phyloP scores from a whole-genome alignment of 164 flowering plant genomes.

The Cinnamomum micranthum region DNA sequence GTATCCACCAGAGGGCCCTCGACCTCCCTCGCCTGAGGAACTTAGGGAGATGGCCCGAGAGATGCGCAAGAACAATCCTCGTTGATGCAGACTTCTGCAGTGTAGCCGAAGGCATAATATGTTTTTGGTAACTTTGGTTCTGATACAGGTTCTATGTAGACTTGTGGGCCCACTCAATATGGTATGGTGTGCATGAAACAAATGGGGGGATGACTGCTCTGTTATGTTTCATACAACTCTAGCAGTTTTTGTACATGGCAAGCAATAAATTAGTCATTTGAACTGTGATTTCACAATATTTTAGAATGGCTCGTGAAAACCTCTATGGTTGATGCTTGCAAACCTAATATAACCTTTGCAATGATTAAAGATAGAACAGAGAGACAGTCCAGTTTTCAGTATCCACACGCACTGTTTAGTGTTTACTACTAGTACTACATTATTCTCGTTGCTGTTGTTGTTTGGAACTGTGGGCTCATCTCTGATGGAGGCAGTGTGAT shows the following conservation, averaged over 20 bases:
- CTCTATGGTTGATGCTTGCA: too few species aligned
- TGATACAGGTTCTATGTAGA: neutral
- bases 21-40: constrained; percentile 87
- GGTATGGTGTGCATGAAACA: neutral
- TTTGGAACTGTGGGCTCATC: too few species aligned
- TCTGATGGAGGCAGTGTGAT: too few species aligned
- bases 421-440: too few species aligned
- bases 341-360: too few species aligned
- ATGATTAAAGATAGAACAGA: too few species aligned
- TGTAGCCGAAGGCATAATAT: neutral
- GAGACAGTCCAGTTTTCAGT: too few species aligned
- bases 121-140: neutral
- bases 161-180: neutral
- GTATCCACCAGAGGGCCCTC: constrained; percentile 71
- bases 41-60: constrained; percentile 86
- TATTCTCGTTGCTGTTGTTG: too few species aligned
- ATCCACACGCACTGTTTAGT: too few species aligned
- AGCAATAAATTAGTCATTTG: neutral
- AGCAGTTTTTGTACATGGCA: neutral
- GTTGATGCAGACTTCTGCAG: neutral
- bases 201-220: neutral
- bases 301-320: too few species aligned
- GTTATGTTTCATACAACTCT: neutral
- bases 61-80: constrained; percentile 14
- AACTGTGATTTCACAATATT: neutral